Conservation (phyloP, 2,329 filamentous ascomycete genomes). For the Ciborinia camelliae region DNA sequence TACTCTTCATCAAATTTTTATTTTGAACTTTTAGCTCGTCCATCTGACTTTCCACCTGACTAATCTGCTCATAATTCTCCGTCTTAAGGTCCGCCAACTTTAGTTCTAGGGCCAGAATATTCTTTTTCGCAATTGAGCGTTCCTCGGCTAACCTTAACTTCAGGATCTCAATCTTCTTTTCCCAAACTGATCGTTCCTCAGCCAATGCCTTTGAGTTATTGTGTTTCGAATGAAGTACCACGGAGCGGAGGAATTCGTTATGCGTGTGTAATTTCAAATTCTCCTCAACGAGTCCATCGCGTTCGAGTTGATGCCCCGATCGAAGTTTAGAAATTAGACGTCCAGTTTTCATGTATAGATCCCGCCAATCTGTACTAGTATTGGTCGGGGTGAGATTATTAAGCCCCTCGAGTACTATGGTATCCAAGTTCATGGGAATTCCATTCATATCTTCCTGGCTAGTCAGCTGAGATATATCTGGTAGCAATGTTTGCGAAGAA, state of each 20-base stretch:
- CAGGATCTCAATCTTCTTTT: not conserved
- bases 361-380: not conserved
- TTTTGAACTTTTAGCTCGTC: no score
- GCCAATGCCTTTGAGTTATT: not conserved
- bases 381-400: no score
- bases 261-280: not conserved
- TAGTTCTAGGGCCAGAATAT: no score
- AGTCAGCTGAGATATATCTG: not conserved
- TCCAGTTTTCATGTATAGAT: not conserved
- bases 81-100: no score
- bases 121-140: no score
- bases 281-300: not conserved
- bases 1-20: no score
- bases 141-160: no score
- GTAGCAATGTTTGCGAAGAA: no score
- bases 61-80: no score
- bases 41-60: no score
- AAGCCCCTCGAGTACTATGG: not conserved
- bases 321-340: not conserved
- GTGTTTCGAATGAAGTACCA: not conserved
- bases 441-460: not conserved
- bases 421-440: not conserved
- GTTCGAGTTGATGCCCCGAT: not conserved
- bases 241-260: not conserved
- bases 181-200: not conserved